phyloP scores from a whole-genome alignment of 2,329 filamentous ascomycete species.

The Biscogniauxia sp. region DNA sequence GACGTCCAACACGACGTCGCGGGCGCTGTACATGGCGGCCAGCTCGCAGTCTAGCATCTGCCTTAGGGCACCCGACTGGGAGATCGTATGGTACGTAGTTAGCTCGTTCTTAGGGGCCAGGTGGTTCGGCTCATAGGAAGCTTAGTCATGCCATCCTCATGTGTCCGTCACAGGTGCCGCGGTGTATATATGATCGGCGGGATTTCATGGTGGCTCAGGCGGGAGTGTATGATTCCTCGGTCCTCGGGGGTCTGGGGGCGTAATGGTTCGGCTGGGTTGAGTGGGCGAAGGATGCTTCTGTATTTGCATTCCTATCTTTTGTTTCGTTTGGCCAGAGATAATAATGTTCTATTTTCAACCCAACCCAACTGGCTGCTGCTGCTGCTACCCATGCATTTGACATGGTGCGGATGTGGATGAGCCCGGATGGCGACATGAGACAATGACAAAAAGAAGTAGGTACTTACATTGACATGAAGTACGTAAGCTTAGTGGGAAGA shows the following conservation, averaged over 20 bases:
- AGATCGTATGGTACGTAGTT: conserved; percentile 19
- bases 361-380: too few relatives aligned
- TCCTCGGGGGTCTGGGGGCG: too few relatives aligned
- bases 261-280: neutral
- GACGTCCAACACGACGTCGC: conserved; percentile 15
- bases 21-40: conserved; percentile 14
- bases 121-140: conserved; percentile 3
- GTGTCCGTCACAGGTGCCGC: too few relatives aligned
- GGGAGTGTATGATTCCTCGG: too few relatives aligned
- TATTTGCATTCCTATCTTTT: neutral
- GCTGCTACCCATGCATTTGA: too few relatives aligned
- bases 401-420: neutral
- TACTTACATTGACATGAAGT: too few relatives aligned
- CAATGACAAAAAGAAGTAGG: neutral
- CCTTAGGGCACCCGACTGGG: conserved; percentile 12
- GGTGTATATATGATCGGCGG: neutral
- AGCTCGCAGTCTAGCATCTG: conserved; percentile 2
- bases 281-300: neutral
- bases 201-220: too few relatives aligned
- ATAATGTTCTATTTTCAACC: neutral
- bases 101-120: neutral
- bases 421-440: neutral
- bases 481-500: too few relatives aligned
- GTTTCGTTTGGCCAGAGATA: neutral
- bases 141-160: too few relatives aligned